These are phyloP conservation scores for Fusarium fracticaudum DNA, from an alignment of 2,329 filamentous ascomycete species.

Conservation along the genomic window DNA sequence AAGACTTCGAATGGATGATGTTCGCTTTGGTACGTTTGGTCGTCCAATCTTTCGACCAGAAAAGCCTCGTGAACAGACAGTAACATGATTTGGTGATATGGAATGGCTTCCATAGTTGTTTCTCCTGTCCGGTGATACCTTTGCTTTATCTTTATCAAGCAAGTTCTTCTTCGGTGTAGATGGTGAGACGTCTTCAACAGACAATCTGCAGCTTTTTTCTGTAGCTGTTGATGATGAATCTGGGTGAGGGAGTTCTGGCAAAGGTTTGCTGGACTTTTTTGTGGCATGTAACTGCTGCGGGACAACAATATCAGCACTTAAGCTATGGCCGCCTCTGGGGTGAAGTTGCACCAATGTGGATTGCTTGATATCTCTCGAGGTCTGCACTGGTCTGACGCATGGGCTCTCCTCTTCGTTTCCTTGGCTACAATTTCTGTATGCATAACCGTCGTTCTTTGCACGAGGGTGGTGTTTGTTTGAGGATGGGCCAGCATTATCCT, in stretches of 20 bases:
- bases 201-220: conserved; percentile 7
- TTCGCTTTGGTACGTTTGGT: conserved; percentile 50
- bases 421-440: background rate
- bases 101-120: background rate
- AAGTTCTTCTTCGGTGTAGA: background rate
- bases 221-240: background rate
- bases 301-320: conserved; percentile 16
- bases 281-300: conserved; percentile 1
- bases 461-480: background rate
- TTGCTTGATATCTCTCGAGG: conserved; percentile 4
- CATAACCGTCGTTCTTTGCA: background rate
- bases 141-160: background rate
- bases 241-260: conserved; percentile 12
- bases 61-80: conserved; percentile 43
- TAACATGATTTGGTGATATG: conserved; percentile 34
- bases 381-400: conserved; percentile 1
- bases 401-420: background rate
- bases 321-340: conserved; percentile 27
- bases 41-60: conserved; percentile 38
- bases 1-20: conserved; percentile 47
- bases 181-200: background rate
- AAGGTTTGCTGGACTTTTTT: background rate
- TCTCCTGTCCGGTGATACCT: background rate
- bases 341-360: background rate
- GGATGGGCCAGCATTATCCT: background rate